A percentile compares a stretch with the other conserved stretches of the same genome.
Conservation (phyloP, 805 yeast species). For the Myxozyma mucilagina region DNA sequence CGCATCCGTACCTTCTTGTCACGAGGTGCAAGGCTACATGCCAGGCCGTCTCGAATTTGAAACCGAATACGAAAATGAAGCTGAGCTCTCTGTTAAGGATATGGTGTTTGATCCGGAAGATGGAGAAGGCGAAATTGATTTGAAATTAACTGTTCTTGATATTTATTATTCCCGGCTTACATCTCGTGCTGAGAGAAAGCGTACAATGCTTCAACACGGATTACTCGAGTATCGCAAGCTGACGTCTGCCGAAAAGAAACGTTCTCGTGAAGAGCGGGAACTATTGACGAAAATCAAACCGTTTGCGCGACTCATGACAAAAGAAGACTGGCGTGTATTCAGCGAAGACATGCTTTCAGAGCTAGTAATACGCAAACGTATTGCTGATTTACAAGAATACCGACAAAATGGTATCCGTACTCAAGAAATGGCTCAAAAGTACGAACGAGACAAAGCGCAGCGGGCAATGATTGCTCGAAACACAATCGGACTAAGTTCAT, state of each 20-base stretch:
- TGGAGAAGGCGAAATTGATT: constrained; percentile 79
- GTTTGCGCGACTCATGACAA: constrained; percentile 75
- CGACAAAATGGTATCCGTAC: constrained; percentile 85
- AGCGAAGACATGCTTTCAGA: constrained; percentile 74
- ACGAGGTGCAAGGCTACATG: constrained; percentile 97
- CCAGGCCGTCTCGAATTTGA: constrained; percentile 98
- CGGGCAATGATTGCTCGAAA: constrained; percentile 27
- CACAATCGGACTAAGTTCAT: constrained; percentile 18
- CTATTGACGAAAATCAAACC: constrained; percentile 73
- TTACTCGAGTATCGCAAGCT: constrained; percentile 82
- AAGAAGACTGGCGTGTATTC: constrained; percentile 76
- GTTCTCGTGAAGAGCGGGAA: constrained; percentile 88
- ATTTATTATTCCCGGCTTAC: constrained; percentile 89
- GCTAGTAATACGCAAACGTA: constrained; percentile 72
- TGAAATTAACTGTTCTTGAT: constrained; percentile 82
- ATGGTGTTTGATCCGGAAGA: constrained; percentile 96
- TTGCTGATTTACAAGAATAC: constrained; percentile 91
- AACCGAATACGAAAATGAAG: constrained; percentile 94
- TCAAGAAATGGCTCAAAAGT: constrained; percentile 76
- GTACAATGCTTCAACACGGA: constrained; percentile 72
- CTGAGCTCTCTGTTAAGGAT: constrained; percentile 90
- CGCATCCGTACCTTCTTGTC: constrained; percentile 93
- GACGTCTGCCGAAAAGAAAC: constrained; percentile 77
- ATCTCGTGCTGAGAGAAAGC: constrained; percentile 88
- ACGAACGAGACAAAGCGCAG: constrained; percentile 79